Percentiles rank a stretch among this genome's conserved stretches.
phyloP scores from a whole-genome alignment of 257 asterid species.

The Ehretia macrophylla region DNA sequence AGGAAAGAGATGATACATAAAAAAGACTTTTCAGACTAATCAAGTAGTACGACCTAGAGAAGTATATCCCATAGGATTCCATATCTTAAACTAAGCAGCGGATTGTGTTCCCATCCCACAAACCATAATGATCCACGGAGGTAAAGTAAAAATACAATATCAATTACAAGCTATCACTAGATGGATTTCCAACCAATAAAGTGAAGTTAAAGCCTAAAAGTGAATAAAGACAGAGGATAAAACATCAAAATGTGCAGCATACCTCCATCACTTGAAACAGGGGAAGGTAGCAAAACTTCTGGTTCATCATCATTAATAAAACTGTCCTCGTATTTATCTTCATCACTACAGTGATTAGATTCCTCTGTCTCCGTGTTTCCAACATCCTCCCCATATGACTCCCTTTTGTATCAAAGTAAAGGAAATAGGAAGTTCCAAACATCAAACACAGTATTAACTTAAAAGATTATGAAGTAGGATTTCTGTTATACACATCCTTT shows the following conservation, averaged over 20 bases:
- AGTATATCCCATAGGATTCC: too few relatives aligned
- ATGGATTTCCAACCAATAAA: neutral
- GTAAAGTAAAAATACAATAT: neutral
- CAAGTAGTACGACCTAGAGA: too few relatives aligned
- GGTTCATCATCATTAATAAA: constrained; percentile 60
- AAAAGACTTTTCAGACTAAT: too few relatives aligned
- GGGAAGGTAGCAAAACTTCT: constrained; percentile 33
- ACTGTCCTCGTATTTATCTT: constrained; percentile 71
- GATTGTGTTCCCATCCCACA: too few relatives aligned
- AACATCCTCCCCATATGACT: constrained; percentile 83
- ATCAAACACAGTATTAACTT: neutral
- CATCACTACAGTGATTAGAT: constrained; percentile 46
- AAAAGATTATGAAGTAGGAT: neutral
- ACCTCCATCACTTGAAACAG: constrained; percentile 46
- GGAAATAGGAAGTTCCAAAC: constrained; percentile 27
- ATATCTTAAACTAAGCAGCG: too few relatives aligned
- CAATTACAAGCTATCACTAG: neutral
- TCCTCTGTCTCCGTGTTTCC: constrained; percentile 56
- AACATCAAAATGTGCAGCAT: constrained; percentile 8
- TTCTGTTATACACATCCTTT: too few relatives aligned
- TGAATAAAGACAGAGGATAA: neutral
- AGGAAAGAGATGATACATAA: neutral
- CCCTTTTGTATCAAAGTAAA: constrained; percentile 45
- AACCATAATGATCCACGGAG: too few relatives aligned
- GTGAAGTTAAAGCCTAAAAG: too few relatives aligned